Conservation (phyloP, 805 yeast genomes). For the Ogataea pignaliae region DNA sequence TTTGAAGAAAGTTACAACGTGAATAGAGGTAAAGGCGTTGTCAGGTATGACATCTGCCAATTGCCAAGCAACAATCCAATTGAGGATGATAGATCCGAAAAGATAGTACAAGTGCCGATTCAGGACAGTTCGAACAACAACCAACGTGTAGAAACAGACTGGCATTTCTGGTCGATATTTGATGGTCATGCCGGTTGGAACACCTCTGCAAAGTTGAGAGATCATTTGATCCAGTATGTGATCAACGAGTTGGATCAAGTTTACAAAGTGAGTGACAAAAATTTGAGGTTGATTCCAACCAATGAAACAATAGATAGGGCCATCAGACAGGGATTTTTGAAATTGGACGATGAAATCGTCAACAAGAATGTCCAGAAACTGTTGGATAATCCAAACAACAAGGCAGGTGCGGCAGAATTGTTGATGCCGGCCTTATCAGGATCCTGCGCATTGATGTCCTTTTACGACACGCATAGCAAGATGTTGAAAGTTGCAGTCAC, state of each 20-base stretch:
- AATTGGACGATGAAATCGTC: constrained; percentile 83
- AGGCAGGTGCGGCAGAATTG: constrained; percentile 64
- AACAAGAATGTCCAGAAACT: constrained; percentile 66
- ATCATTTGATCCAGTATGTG: constrained; percentile 72
- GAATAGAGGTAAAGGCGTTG: constrained; percentile 81
- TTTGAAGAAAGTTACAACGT: constrained; percentile 77
- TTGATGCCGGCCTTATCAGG: constrained; percentile 94
- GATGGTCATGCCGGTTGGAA: constrained; percentile 98
- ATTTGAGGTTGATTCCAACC: constrained; percentile 56
- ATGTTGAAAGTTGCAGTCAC: constrained; percentile 86
- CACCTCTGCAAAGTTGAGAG: constrained; percentile 81
- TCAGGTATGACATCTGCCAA: constrained; percentile 85
- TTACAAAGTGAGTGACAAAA: constrained; percentile 51
- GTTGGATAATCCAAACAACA: constrained; percentile 59
- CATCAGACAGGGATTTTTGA: constrained; percentile 71
- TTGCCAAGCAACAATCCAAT: constrained; percentile 89
- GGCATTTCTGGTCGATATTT: constrained; percentile 93
- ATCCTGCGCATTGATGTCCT: constrained; percentile 84
- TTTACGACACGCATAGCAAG: constrained; percentile 73
- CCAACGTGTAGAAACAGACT: constrained; percentile 49
- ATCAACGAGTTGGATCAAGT: constrained; percentile 67
- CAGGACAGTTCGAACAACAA: constrained; percentile 52
- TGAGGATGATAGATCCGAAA: constrained; percentile 90
- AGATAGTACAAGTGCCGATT: constrained; percentile 69
- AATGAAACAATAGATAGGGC: constrained; percentile 74